phyloP scores from a whole-genome alignment of 192 early-diverging fungal genomes.

The Backusella mclennaniae region DNA sequence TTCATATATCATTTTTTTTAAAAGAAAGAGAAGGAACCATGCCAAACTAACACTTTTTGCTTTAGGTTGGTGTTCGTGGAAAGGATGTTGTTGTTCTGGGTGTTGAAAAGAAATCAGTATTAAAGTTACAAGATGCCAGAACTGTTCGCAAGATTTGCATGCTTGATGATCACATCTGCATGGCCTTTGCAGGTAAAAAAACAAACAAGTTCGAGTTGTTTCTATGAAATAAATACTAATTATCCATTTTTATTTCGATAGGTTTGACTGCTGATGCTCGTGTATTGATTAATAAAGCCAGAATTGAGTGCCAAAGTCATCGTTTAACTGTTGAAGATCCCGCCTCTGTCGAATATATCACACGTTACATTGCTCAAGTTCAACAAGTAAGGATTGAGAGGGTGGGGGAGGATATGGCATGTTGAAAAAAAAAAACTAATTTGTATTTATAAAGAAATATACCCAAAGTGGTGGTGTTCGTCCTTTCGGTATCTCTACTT shows the following conservation, averaged over 20 bases:
- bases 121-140: slow-evolving; percentile 96
- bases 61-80: slow-evolving; percentile 93
- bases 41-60: neutral
- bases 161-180: slow-evolving; percentile 95
- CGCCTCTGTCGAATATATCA: slow-evolving; percentile 96
- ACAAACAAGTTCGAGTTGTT: neutral
- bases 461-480: slow-evolving; percentile 98
- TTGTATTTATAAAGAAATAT: slow-evolving; percentile 68
- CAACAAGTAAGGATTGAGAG: slow-evolving; percentile 75
- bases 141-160: slow-evolving; percentile 96
- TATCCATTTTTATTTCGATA: slow-evolving; percentile 19
- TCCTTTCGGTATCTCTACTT: slow-evolving; percentile 97
- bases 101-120: slow-evolving; percentile 93
- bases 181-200: slow-evolving; percentile 91
- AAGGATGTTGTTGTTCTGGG: slow-evolving; percentile 89
- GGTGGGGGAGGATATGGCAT: neutral
- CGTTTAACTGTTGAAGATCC: slow-evolving; percentile 96
- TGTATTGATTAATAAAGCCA: slow-evolving; percentile 93
- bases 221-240: neutral
- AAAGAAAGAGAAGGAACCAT: neutral
- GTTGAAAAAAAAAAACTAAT: neutral
- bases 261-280: slow-evolving; percentile 96
- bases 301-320: slow-evolving; percentile 97
- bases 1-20: neutral
- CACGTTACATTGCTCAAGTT: slow-evolving; percentile 92